phyloP scores from a whole-genome alignment of 164 flowering plant species.

The Stephania cephalantha region DNA sequence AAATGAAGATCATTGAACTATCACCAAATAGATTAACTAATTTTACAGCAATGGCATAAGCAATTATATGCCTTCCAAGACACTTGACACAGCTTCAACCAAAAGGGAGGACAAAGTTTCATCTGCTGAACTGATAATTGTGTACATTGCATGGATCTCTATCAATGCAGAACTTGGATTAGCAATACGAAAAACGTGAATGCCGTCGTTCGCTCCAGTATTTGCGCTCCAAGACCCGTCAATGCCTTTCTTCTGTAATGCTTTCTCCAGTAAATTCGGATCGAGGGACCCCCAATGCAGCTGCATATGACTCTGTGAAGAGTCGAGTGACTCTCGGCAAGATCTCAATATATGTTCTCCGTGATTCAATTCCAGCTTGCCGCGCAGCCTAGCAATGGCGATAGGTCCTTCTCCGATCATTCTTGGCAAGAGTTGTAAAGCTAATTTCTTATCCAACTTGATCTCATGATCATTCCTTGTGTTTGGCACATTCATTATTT shows the following conservation, averaged over 20 bases:
- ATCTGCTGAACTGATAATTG: conserved; percentile 39
- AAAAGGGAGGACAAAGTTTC: conserved; percentile 39
- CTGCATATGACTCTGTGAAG: conserved; percentile 17
- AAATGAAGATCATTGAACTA: no score
- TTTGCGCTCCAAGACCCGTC: conserved; percentile 21
- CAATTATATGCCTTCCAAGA: conserved; percentile 32
- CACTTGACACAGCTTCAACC: conserved; percentile 29
- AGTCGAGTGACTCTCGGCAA: conserved; percentile 13
- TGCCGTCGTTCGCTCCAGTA: conserved; percentile 13
- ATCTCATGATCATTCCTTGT: conserved; percentile 30
- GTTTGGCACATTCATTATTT: conserved; percentile 42
- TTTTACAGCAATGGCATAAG: neutral
- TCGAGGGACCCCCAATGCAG: conserved; percentile 48
- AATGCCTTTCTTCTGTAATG: conserved; percentile 42
- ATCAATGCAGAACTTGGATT: conserved; percentile 46
- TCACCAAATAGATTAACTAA: no score
- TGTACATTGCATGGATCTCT: conserved; percentile 30
- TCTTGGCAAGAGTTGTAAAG: conserved; percentile 32
- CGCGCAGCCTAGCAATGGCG: conserved; percentile 49
- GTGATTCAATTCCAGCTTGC: conserved; percentile 35
- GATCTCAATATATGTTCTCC: conserved; percentile 35
- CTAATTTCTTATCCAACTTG: conserved; percentile 43
- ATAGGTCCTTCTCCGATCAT: conserved; percentile 27
- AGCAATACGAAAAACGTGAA: conserved; percentile 17
- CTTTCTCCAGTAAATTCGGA: conserved; percentile 26